Base-by-base conservation (phyloP, 2,329 filamentous ascomycete genomes). In the Talaromyces sp. region DNA sequence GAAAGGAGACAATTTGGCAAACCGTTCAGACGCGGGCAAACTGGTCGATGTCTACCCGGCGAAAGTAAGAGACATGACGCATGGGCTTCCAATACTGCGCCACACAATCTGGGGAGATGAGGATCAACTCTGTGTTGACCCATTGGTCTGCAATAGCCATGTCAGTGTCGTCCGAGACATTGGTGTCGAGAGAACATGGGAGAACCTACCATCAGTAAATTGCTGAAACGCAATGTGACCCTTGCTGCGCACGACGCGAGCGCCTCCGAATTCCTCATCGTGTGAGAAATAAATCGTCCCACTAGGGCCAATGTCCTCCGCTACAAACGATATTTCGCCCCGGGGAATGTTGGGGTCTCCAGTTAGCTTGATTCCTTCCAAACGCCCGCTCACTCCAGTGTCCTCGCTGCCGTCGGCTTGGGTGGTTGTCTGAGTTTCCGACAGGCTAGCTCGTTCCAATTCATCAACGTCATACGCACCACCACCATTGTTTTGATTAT, bases 321-420 rank as follows among this genome's bases (percentile, higher is more conserved):
- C 89, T 3, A 91, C 82, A 72, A 96, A 97, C 0, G 90, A 91
- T 67, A 88, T 86, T 73, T 97, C 89, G 8, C 93, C 94, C 8
- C 93, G 84, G 0, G 94, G 94, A 14, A 98, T 87, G 67, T 97
- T 96, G 0, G 89, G 87, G 70, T 99, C 94, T 0, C 94, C 94
- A 0, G 94, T 98, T 36, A 99, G 79, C 73, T 98, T 98, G 70
- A 97, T 87, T 0, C 90, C 94, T 73, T 93, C 87, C 3, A 98
- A 75, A 1, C 87, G 82, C 4, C 92, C 91, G 12, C 80, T 81
- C 18, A 50, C 56, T 66, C 90, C 86, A 1, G 85, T 78, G 14
- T 78, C 69, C 56, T 80, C 79, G 18, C 83, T 78, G 40, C 70
- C 67, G 2, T 64, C 55, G 27, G 36, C 34, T 30, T 56, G 60